Evolutionary conservation across 495 filamentous ascomycete species (phyloP), one percentile per base, ranked within the genome.

Genomic region (Aspergillus coremiiformis): DNA sequence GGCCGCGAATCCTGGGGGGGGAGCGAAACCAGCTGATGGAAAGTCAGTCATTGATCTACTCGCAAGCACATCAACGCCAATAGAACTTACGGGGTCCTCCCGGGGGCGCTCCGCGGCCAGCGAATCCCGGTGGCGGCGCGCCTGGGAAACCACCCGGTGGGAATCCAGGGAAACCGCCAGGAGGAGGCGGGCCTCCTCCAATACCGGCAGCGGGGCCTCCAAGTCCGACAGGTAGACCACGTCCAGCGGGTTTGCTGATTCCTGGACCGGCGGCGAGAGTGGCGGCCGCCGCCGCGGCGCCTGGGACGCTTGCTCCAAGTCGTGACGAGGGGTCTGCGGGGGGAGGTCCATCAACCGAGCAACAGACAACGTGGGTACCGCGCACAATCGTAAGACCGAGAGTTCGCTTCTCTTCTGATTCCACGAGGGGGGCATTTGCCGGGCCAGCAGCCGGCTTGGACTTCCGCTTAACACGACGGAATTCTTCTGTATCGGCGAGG

Each of bases 401-500:
- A 9, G 87, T 93, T 54, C 93, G 87, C 78, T 97, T 97, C 71
- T 99, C 94, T 72, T 97, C 90, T 10, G 87, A 82, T 74, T 95
- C 90, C 55, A 93, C 75, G 42, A 85, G 77, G 44, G 84, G 78
- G 44, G 73, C 66, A 44, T 66, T 68, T 35, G 78, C 67, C 55
- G 90, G 83, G 37, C 82, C 71, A 55, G 72, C 70, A 24, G 76
- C 68, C 47, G 82, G 74, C 76, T 95, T 95, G 53, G 85, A 81
- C 77, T 91, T 96, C 65, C 89, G 83, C 75, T 93, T 95, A 53
- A 92, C 88, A 59, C 87, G 86, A 62, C 93, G 91, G 71, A 96
- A 97, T 71, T 99, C 93, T 80, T 99, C 93, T 64, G 94, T 96
- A 64, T 99, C 93, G 66, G 92, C 94, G 43, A 99, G 84, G 53